These are phyloP conservation scores for Candida coleopterorum DNA, from an alignment of 805 yeast genomes.

Conservation along the genomic window DNA sequence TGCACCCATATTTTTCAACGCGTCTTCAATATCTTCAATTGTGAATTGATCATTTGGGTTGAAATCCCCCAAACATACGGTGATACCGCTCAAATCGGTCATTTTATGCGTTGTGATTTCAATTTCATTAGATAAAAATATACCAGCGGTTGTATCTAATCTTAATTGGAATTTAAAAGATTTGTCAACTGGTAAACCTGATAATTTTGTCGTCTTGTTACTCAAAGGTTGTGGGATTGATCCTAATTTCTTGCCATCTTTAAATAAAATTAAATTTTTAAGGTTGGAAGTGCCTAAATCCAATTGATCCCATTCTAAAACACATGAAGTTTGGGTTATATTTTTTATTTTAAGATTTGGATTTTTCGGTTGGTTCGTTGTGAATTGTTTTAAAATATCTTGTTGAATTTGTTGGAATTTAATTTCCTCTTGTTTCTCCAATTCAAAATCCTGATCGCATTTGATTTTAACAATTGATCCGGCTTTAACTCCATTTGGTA, in stretches of 20 bases:
- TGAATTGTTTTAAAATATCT: slow-evolving; percentile 67
- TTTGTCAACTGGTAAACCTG: slow-evolving; percentile 87
- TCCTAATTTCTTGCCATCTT: slow-evolving; percentile 70
- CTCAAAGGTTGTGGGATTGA: slow-evolving; percentile 77
- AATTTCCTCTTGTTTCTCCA: slow-evolving; percentile 56
- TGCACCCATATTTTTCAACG: slow-evolving; percentile 74
- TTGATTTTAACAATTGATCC: slow-evolving; percentile 86
- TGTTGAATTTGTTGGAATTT: slow-evolving; percentile 66
- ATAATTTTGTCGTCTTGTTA: slow-evolving; percentile 77
- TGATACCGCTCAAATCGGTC: slow-evolving; percentile 93
- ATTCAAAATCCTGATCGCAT: slow-evolving; percentile 70
- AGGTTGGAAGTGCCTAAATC: slow-evolving; percentile 79
- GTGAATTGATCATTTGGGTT: slow-evolving; percentile 47
- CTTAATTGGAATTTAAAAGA: slow-evolving; percentile 73
- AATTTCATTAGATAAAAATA: slow-evolving; percentile 60
- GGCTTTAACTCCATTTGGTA: slow-evolving; percentile 87
- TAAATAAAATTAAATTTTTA: slow-evolving; percentile 70
- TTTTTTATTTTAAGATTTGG: slow-evolving; percentile 71
- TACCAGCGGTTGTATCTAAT: slow-evolving; percentile 89
- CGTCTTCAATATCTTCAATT: slow-evolving; percentile 51
- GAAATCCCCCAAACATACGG: slow-evolving; percentile 82
- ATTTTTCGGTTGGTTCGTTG: slow-evolving; percentile 60
- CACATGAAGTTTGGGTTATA: slow-evolving; percentile 91
- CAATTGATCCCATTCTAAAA: slow-evolving; percentile 88
- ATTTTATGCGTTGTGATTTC: slow-evolving; percentile 84